Base-by-base conservation (phyloP, 129 eudicot species). In the Centella asiatica region DNA sequence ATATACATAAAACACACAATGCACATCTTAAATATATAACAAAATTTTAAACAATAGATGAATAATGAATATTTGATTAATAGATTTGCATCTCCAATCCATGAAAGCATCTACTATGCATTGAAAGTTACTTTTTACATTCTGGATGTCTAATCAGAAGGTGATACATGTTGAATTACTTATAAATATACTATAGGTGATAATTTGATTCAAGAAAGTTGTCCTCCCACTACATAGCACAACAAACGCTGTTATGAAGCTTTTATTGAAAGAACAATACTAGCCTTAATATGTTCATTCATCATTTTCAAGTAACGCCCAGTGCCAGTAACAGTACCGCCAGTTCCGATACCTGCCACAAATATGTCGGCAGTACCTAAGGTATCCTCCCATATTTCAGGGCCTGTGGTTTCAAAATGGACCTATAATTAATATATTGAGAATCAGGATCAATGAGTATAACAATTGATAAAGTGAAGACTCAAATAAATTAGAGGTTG, bases 331-430 rank as follows among this genome's bases (percentile, higher is more conserved):
- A 73, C 27, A 14, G 78, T 73, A 25, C 78, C 78, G 15, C 78
- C 78, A 20, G 78, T 73, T 31, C 78, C 78, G 5, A 73, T 73
- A 24, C 65, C 68, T 25, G 78, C 78, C 29, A 73, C 78, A 49
- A 73, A 40, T 34, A 73, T 67, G 64, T 73, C 69, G 3, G 60
- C 78, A 49, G 31, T 66, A 2, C 78, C 78, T 44, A 66, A 18
- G 34, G 78, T 73, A 73, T 73, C 78, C 57, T 73, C 78, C 78
- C 78, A 73, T 66, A 73, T 73, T 51, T 73, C 78, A 10, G 78
- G 78, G 34, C 78, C 78, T 22, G 78, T 73, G 3, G 73, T 73
- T 42, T 73, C 73, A 52, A 66, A 73, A 63, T 73, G 78, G 56
- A 73, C 25, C 78, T 73, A 73, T 34, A 39, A 46, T 49, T 37